Base-by-base conservation (phyloP, 73 alveolate genomes). In the Effrenium voratum region DNA sequence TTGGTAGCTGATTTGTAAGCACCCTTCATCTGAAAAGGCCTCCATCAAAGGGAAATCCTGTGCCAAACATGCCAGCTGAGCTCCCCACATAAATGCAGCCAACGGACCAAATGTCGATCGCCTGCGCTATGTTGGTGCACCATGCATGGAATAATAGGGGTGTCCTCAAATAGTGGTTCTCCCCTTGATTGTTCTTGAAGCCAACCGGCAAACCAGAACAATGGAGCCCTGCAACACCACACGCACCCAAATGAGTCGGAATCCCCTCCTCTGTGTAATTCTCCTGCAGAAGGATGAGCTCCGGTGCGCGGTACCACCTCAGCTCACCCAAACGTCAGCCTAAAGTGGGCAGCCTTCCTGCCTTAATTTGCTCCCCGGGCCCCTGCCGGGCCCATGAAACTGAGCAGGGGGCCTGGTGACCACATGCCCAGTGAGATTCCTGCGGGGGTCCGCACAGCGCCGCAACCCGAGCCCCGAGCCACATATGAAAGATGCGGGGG, bases 261-360 rank as follows among this genome's bases (percentile, higher is more conserved):
- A 28, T 26, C 57, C 6, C 50, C 30, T 38, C 98, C 98, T 93
- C 98, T 5, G 98, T 93, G 93, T 93, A 93, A 52, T 93, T 93
- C 93, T 99, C 99, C 87, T 94, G 98, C 52, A 99, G 99, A 34
- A 99, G 70, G n/a, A 99, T 99, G 36, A 99, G 50, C 77, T 99
- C 99, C 0, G 99, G 99, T 22, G 99, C 99, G 36, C 99, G 86
- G 84, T 99, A 99, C 99, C 99, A 99, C 92, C 99, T 93, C 79
- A 26, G n/a, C n/a, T 5, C 40, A 75, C 38, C 59, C 10, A 24
- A 13, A 5, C 28, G 38, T 60, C n/a, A n/a, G n/a, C n/a, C n/a
- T n/a, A n/a, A n/a, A n/a, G n/a, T n/a, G n/a, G n/a, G n/a, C n/a
- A n/a, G n/a, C n/a, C n/a, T n/a, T n/a, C n/a, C n/a, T n/a, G n/a